phyloP scores from a whole-genome alignment of 1,139 yeast species.

The Arxiozyma bovina region DNA sequence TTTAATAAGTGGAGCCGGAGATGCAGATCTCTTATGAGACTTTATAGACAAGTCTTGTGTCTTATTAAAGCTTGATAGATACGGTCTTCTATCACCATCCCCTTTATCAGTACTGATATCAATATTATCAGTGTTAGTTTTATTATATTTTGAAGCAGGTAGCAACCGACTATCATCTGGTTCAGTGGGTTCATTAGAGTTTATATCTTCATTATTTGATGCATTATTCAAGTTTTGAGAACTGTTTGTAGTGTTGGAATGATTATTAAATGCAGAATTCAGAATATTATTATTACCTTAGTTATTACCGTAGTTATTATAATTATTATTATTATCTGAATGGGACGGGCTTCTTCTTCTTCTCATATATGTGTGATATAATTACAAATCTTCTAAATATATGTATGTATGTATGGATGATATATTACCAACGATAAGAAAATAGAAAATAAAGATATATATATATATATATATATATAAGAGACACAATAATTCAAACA shows the following conservation, averaged over 20 bases:
- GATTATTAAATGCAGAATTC: slow-evolving; percentile 7
- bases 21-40: slow-evolving; percentile 4
- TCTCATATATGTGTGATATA: slow-evolving; percentile 5
- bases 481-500: too few relatives aligned
- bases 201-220: slow-evolving; percentile 18
- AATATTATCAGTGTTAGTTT: slow-evolving; percentile 8
- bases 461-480: too few relatives aligned
- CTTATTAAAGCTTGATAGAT: neutral
- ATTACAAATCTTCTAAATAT: neutral
- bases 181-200: slow-evolving; percentile 30
- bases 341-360: slow-evolving; percentile 33
- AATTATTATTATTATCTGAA: slow-evolving; percentile 15
- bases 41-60: neutral
- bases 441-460: too few relatives aligned
- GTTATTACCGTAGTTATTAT: neutral
- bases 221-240: neutral
- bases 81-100: neutral
- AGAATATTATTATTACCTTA: slow-evolving; percentile 12
- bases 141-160: slow-evolving; percentile 20
- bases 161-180: slow-evolving; percentile 33
- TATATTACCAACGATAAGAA: too few relatives aligned
- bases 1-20: slow-evolving; percentile 3
- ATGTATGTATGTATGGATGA: neutral
- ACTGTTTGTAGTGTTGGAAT: neutral
- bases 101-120: slow-evolving; percentile 5